These are phyloP conservation scores for Inga laurina DNA, from an alignment of 306 rosid species.

Conservation along the genomic window DNA sequence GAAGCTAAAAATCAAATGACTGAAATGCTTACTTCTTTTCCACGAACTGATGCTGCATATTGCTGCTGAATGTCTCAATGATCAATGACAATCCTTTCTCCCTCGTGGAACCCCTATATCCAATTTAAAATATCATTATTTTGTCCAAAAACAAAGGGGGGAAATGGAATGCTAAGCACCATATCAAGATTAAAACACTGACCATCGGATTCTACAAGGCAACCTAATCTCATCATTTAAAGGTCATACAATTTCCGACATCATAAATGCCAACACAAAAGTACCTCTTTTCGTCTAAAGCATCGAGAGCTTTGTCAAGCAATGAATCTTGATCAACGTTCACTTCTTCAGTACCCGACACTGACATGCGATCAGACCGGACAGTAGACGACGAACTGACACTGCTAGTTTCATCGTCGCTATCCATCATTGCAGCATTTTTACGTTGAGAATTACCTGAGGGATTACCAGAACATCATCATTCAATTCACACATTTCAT, in stretches of 20 bases:
- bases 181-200: not conserved
- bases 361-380: slow-evolving; percentile 61
- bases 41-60: slow-evolving; percentile 64
- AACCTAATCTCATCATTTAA: not conserved
- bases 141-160: not conserved
- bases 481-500: not conserved
- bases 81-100: slow-evolving; percentile 63
- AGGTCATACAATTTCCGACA: not conserved
- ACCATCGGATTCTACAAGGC: not conserved
- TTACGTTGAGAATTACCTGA: slow-evolving; percentile 76
- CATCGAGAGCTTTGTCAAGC: slow-evolving; percentile 83
- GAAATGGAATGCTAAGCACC: not conserved
- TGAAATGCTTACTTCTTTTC: slow-evolving; percentile 67
- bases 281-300: slow-evolving; percentile 76
- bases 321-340: slow-evolving; percentile 57
- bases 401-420: slow-evolving; percentile 84
- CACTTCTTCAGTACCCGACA: slow-evolving; percentile 58
- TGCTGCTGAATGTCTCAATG: slow-evolving; percentile 55
- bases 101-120: slow-evolving; percentile 73
- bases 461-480: not conserved
- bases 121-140: not conserved
- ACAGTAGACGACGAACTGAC: slow-evolving; percentile 71
- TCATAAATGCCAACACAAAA: not conserved
- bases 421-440: slow-evolving; percentile 59
- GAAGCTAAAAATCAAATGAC: not conserved